Percentiles rank a stretch among this genome's conserved stretches.
phyloP scores from a whole-genome alignment of 345 rosid genomes.

The Xanthoceras sorbifolium region DNA sequence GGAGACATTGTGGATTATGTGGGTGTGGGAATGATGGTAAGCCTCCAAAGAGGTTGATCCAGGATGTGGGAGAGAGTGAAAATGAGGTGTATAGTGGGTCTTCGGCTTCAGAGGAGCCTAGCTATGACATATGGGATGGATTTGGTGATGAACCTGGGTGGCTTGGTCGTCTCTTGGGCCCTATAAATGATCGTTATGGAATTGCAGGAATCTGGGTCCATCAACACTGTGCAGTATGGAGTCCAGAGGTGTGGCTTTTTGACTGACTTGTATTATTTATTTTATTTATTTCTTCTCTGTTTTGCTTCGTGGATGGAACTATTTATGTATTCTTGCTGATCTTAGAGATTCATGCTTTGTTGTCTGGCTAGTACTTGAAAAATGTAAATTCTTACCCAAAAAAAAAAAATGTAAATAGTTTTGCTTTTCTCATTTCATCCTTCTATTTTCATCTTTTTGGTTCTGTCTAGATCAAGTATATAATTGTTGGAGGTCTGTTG shows the following conservation, averaged over 20 bases:
- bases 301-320: constrained; percentile 9
- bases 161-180: constrained; percentile 96
- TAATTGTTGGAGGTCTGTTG: neutral
- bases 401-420: neutral
- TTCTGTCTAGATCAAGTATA: neutral
- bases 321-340: neutral
- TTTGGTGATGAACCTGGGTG: constrained; percentile 92
- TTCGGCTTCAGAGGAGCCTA: constrained; percentile 82
- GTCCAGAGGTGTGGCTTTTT: constrained; percentile 78
- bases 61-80: constrained; percentile 74
- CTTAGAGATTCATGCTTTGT: neutral
- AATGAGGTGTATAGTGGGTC: constrained; percentile 75
- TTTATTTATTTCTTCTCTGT: neutral
- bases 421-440: neutral
- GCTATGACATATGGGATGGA: constrained; percentile 92
- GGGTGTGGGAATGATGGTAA: constrained; percentile 95
- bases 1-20: constrained; percentile 91
- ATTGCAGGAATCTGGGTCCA: constrained; percentile 99
- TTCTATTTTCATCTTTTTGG: neutral
- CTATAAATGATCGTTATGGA: constrained; percentile 91
- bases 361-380: neutral
- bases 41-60: constrained; percentile 77
- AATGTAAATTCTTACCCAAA: no score
- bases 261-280: constrained; percentile 13
- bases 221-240: constrained; percentile 97